A percentile compares a stretch with the other conserved stretches of the same genome.
Conservation (phyloP, 2,329 filamentous ascomycete species). For the Aotearoamyces nothofagi region DNA sequence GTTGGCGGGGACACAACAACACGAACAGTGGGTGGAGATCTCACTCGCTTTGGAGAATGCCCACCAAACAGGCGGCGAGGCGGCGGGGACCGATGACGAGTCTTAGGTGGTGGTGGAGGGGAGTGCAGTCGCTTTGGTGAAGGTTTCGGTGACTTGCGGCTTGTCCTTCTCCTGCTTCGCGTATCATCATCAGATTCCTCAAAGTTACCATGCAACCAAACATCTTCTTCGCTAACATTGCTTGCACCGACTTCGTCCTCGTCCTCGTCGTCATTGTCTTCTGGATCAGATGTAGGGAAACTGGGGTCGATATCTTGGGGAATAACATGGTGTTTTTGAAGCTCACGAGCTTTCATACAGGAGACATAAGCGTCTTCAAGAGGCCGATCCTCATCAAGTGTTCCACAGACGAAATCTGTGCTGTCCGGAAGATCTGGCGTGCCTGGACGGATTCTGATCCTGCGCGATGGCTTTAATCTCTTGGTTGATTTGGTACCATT, state of each 20-base stretch:
- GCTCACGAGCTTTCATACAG: constrained; percentile 66
- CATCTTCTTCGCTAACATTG: constrained; percentile 50
- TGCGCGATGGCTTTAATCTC: constrained; percentile 14
- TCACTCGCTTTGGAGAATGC: constrained; percentile 31
- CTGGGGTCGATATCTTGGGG: constrained; percentile 98
- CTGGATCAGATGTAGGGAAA: constrained; percentile 87
- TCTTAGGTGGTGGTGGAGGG: constrained; percentile 21
- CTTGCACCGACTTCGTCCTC: constrained; percentile 39
- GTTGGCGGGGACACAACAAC: constrained; percentile 31
- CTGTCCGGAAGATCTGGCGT: constrained; percentile 86
- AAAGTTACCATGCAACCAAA: constrained; percentile 58
- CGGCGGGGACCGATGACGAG: constrained; percentile 20
- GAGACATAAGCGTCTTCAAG: constrained; percentile 89
- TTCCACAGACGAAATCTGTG: constrained; percentile 98
- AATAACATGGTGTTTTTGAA: constrained; percentile 64
- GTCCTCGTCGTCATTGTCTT: constrained; percentile 68
- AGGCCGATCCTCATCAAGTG: constrained; percentile 85
- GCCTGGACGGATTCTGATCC: constrained; percentile 43
- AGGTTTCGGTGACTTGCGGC: constrained; percentile 27
- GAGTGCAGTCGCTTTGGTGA: constrained; percentile 48
- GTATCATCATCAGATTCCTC: constrained; percentile 49
- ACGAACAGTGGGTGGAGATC: constrained; percentile 54
- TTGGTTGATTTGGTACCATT: constrained; percentile 3
- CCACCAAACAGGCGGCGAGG: constrained; percentile 20
- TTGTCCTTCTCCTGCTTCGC: constrained; percentile 29